Evolutionary conservation across 164 flowering plant genomes (phyloP), one percentile per base, ranked within the genome.

Genomic region (Houttuynia cordata): DNA sequence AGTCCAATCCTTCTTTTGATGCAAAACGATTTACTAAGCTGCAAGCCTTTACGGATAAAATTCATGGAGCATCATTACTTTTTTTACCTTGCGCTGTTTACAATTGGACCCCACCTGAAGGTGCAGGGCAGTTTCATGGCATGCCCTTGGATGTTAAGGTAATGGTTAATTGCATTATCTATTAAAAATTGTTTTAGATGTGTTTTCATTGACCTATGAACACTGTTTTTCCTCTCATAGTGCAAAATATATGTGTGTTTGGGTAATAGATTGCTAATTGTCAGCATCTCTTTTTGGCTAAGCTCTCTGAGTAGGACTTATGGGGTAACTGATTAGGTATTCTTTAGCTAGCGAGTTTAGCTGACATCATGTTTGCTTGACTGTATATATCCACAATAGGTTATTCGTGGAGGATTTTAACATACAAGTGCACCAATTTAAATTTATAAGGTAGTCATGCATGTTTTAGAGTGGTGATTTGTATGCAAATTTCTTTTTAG

Each of bases 51-150:
- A 6, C 70, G 34, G 78, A 87, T 54, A 72, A 76, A 20, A 72
- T 93, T 53, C 74, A 62, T 58, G 86, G 81, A 39, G 77, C 85
- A 39, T 76, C 81, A 14, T 86, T 88, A 62, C 76, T 93, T 37
- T 93, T 93, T 73, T 62, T 93, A 67, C 66, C 59, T 1, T 63
- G 66, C 47, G 66, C 60, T 4, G 53, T 72, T 30, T 86, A 90
- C 81, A 93, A 93, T 58, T 93, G 99, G 99, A 93, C 96, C 55
- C 99, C 97, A 53, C 97, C 99, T 8, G 97, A 93, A 59, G 99
- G 97, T 58, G 96, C 99, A 5, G 97, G 97, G 52, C 91, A 93
- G 70, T 93, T 92, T 79, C 99, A 88, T 67, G 99, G 99, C 74
- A 90, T 93, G 91, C 91, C 97, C n/a, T 71, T 93, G 74, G 86